These are phyloP conservation scores for Serendipita sp. DNA, from an alignment of 768 basidiomycete genomes.

Conservation along the genomic window DNA sequence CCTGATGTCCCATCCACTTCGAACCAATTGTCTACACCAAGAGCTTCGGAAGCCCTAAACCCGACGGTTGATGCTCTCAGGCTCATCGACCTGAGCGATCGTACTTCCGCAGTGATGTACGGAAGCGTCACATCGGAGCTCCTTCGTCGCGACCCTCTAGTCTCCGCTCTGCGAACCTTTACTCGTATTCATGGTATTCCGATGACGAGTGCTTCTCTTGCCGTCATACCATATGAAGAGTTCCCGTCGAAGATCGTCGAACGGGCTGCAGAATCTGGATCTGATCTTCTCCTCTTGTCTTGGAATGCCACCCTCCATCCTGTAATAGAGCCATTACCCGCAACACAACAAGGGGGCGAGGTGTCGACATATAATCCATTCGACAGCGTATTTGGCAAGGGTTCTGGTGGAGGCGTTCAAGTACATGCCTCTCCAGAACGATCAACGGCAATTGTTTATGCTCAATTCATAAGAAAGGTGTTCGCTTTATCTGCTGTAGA, in stretches of 20 bases:
- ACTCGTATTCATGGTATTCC: constrained; percentile 50
- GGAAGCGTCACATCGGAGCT: constrained; percentile 61
- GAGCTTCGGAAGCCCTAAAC: constrained; percentile 11
- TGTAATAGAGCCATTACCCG: constrained; percentile 10
- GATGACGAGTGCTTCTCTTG: constrained; percentile 47
- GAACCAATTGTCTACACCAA: constrained; percentile 5
- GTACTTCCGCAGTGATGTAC: constrained; percentile 75
- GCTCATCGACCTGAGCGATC: constrained; percentile 75
- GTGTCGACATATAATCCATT: constrained; percentile 42
- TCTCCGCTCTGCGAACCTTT: constrained; percentile 65
- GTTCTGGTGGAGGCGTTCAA: constrained; percentile 20
- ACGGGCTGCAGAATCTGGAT: constrained; percentile 38
- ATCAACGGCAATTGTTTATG: constrained; percentile 43
- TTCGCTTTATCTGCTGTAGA: constrained; percentile 59
- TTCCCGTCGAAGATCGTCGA: constrained; percentile 51
- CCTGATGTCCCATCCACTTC: constrained; percentile 1
- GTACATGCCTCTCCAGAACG: constrained; percentile 25
- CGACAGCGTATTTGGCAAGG: constrained; percentile 55
- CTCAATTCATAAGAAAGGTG: constrained; percentile 72
- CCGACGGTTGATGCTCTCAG: constrained; percentile 58
- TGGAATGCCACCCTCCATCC: constrained; percentile 32
- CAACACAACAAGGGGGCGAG: constrained; percentile 24
- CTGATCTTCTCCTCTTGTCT: constrained; percentile 70
- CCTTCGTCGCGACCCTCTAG: constrained; percentile 52
- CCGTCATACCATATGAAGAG: constrained; percentile 60